Base-by-base conservation (phyloP, 139 green algal species). In the Deuterostichococcus epilithicus region DNA sequence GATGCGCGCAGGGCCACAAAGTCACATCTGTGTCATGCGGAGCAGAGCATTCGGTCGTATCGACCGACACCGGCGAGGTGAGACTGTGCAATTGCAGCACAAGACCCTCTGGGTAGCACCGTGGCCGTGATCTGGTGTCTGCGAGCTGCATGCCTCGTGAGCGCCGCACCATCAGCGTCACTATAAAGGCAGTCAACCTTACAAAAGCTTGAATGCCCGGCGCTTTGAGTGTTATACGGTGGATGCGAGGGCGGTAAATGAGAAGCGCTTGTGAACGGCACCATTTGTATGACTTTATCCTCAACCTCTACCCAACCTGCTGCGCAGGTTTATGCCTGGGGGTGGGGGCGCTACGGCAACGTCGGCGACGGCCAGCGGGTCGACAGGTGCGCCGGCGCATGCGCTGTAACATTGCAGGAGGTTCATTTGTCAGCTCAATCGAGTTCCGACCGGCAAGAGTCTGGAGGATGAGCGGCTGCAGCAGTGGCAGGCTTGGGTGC, bases 261-360 rank as follows among this genome's bases (percentile, higher is more conserved):
- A 25, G n/a, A 25, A 58, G n/a, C 33, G 8, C 39, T 32, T 13
- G 30, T 30, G 28, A 45, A 34, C n/a, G 18, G 32, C 18, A 10
- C 35, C 32, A 28, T 23, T 25, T 45, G 30, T 30, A 10, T 68
- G n/a, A 26, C 30, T 38, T 45, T 8, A 63, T 71, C 28, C 44
- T 37, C 68, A 6, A 34, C 3, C 23, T 34, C 3, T 1, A 69
- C 39, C 0, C 33, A n/a, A 34, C 71, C 59, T 70, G 0, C 25
- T 28, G 59, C 72, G 70, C 78, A 92, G 75, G 78, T 94, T 35
- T 96, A 89, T 44, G 83, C 81, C 0, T 97, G 88, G 86, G 93
- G 92, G 26, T 97, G 93, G 93, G 90, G 90, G 13, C 78, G 87
- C 5, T 97, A 96, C 76, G 91, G 93, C 66, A 97, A 97, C 84